Base-by-base conservation (phyloP, 805 yeast genomes). In the Metschnikowia dekortorum region DNA sequence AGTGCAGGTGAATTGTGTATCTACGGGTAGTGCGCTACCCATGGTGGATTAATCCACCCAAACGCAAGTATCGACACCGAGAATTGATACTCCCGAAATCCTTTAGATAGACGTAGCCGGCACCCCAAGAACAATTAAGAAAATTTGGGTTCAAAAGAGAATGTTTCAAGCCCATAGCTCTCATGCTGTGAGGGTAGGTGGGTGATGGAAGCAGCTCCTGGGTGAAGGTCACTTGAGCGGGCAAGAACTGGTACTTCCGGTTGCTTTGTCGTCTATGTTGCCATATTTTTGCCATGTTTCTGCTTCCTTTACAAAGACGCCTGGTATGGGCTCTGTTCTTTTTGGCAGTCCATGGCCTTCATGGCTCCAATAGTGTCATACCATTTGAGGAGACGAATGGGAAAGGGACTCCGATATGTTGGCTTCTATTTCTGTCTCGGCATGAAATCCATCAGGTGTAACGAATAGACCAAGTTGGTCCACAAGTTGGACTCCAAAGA, bases 101-200 rank as follows among this genome's bases (percentile, higher is more conserved):
- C 4, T 22, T 22, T 22, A 22, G 22, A 22, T 22, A 4, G 22
- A 22, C 22, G 5, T 22, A 22, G 5, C 22, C 22, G 22, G 22
- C 22, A 22, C 22, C 22, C 22, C 5, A 22, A 16, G 18, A 16
- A 22, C 22, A 22, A 22, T 33, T 11, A 16, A 16, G n/a, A 16
- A 16, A 16, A 33, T 33, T 33, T 13, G 36, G 9, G 1, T 22
- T 4, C 4, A 22, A 22, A 22, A 22, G 22, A 22, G 5, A 22
- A 22, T 22, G 22, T 5, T 22, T 43, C 38, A n/a, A 44, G 35
- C 30, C 44, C 51, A 5, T 39, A 6, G 33, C 16, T 44, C n/a
- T 44, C 51, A 14, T 31, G 44, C 7, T 29, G 32, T 8, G 48
- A 34, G n/a, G 39, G 36, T 48, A 38, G 9, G 47, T 47, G 8